phyloP scores from a whole-genome alignment of 2,329 filamentous ascomycete genomes.

The Colletotrichum sojae region DNA sequence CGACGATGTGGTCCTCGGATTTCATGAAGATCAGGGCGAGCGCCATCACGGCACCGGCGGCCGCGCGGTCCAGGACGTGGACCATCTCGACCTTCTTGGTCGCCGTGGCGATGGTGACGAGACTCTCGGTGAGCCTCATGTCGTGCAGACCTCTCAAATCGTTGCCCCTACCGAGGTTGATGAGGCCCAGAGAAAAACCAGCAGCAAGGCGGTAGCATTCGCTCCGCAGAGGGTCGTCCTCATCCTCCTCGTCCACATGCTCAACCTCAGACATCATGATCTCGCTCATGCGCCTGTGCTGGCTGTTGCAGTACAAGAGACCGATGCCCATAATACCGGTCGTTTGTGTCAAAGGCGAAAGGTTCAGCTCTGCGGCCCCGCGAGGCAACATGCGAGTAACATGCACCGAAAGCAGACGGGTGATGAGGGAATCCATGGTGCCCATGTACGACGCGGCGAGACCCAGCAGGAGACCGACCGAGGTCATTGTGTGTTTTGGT shows the following conservation, averaged over 20 bases:
- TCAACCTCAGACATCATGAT: constrained; percentile 99
- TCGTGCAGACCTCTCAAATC: constrained; percentile 92
- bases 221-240: constrained; percentile 88
- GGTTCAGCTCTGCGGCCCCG: constrained; percentile 92
- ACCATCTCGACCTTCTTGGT: constrained; percentile 93
- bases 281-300: constrained; percentile 98
- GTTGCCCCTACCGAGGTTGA: constrained; percentile 92
- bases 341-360: constrained; percentile 94
- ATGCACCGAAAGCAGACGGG: constrained; percentile 92
- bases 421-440: constrained; percentile 97
- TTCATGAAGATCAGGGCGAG: constrained; percentile 97
- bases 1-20: constrained; percentile 88
- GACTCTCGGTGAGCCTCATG: constrained; percentile 91
- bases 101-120: constrained; percentile 87
- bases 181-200: constrained; percentile 92
- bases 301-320: constrained; percentile 91
- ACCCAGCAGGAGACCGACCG: constrained; percentile 92
- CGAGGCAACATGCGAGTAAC: constrained; percentile 94
- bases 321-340: constrained; percentile 98
- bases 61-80: constrained; percentile 92
- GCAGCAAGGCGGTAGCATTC: constrained; percentile 97
- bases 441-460: constrained; percentile 94
- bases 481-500: constrained; percentile 99
- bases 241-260: constrained; percentile 82
- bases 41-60: constrained; percentile 92